These are phyloP conservation scores for Apophysomyces trapeziformis DNA, from an alignment of 371 early-diverging fungal genomes.

Conservation along the genomic window DNA sequence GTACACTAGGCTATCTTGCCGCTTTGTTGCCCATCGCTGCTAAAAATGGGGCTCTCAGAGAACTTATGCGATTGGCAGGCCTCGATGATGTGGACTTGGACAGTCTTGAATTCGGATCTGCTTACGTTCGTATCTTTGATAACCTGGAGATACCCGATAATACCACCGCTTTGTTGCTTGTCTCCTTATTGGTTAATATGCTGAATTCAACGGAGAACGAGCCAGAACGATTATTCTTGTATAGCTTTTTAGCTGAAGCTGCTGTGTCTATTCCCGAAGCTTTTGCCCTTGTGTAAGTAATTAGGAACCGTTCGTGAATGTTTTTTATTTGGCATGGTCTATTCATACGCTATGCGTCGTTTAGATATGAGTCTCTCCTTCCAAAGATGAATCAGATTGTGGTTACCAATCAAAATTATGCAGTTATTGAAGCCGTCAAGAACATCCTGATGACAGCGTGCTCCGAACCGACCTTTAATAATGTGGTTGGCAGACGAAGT, in stretches of 20 bases:
- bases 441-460: conserved; percentile 75
- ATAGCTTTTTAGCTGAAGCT: conserved; percentile 82
- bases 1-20: conserved; percentile 75
- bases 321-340: not conserved
- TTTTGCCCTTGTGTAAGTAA: conserved; percentile 75
- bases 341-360: not conserved
- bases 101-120: conserved; percentile 51
- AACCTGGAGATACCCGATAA: conserved; percentile 71
- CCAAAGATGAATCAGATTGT: conserved; percentile 82
- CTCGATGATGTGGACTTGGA: conserved; percentile 59
- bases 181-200: conserved; percentile 80
- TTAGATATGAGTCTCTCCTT: conserved; percentile 71
- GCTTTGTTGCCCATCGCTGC: conserved; percentile 76
- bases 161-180: conserved; percentile 72
- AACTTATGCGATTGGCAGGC: conserved; percentile 66
- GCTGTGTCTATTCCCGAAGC: conserved; percentile 76
- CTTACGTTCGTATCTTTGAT: conserved; percentile 68
- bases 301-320: too few species aligned
- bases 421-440: conserved; percentile 76
- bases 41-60: conserved; percentile 63
- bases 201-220: conserved; percentile 86
- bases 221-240: conserved; percentile 81
- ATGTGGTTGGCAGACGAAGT: conserved; percentile 44
- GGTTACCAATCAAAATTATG: conserved; percentile 68
- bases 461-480: conserved; percentile 59